Evolutionary conservation across 306 rosid genomes (phyloP).

Genomic region (Quillaja saponaria): DNA sequence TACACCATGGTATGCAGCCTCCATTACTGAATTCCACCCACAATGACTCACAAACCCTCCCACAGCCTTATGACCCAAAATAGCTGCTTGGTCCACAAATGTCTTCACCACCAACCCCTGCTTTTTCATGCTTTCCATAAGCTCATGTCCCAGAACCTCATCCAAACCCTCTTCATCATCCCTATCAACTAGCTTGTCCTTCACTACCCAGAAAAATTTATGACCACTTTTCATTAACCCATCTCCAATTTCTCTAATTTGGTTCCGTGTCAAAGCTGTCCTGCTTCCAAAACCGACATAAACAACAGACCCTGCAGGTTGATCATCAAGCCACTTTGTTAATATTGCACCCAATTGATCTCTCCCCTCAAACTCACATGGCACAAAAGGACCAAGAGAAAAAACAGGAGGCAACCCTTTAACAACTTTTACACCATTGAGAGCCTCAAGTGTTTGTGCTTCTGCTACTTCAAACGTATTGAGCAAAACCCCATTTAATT

Average conservation of each 20-base stretch:
- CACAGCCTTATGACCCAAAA: conserved; percentile 43
- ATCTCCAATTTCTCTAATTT: conserved; percentile 49
- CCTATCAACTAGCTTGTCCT: conserved; percentile 49
- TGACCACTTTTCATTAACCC: conserved; percentile 50
- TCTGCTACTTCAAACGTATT: conserved; percentile 48
- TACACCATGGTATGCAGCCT: conserved; percentile 55
- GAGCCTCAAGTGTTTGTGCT: conserved; percentile 27
- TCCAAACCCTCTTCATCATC: conserved; percentile 45
- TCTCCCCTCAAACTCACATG: conserved; percentile 47
- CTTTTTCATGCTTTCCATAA: conserved; percentile 35
- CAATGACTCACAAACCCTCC: conserved; percentile 61
- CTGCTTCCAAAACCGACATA: conserved; percentile 57
- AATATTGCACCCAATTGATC: not conserved
- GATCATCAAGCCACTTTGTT: conserved; percentile 51
- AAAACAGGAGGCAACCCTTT: conserved; percentile 42
- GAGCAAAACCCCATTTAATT: conserved; percentile 44
- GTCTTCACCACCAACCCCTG: conserved; percentile 47
- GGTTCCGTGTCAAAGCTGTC: conserved; percentile 41
- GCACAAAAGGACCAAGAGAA: conserved; percentile 50
- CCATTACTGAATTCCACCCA: conserved; percentile 58
- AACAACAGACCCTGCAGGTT: conserved; percentile 47
- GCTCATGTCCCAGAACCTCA: conserved; percentile 37
- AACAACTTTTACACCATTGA: conserved; percentile 28
- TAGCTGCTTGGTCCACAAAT: conserved; percentile 53
- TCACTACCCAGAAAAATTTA: conserved; percentile 60